These are phyloP conservation scores for Infundibulicybe gibba DNA, from an alignment of 768 basidiomycete species.

Conservation along the genomic window DNA sequence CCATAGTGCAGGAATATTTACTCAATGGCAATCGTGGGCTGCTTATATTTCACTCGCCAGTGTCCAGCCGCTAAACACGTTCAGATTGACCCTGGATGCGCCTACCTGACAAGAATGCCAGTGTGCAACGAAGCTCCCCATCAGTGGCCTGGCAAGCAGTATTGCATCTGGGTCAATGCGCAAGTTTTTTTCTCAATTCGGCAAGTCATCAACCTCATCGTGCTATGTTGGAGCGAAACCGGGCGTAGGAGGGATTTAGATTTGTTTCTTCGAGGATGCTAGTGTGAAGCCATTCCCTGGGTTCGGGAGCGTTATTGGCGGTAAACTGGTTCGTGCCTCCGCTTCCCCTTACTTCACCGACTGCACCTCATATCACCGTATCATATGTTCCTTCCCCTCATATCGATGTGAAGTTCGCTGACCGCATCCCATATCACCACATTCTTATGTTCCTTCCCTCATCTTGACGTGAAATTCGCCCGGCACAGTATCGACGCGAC, in stretches of 20 bases:
- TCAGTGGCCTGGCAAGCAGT: conserved; percentile 87
- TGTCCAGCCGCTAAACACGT: conserved; percentile 1
- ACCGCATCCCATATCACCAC: too few relatives aligned
- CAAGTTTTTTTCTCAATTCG: conserved; percentile 90
- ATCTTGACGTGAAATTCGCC: conserved; percentile 96
- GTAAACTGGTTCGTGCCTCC: conserved; percentile 74
- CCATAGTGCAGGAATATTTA: conserved; percentile 92
- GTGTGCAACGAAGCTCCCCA: conserved; percentile 91
- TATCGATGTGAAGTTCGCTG: too few relatives aligned
- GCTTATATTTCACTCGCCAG: conserved; percentile 5
- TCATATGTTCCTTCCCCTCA: conserved; percentile 23
- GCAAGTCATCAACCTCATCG: conserved; percentile 94
- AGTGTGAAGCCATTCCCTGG: conserved; percentile 86
- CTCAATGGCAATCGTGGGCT: conserved; percentile 91
- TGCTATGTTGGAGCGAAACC: conserved; percentile 99
- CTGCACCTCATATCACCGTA: too few relatives aligned
- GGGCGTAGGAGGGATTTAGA: conserved; percentile 95
- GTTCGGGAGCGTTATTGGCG: conserved; percentile 88
- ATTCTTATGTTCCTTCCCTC: too few relatives aligned
- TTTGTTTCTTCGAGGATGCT: conserved; percentile 94
- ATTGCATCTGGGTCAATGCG: conserved; percentile 95
- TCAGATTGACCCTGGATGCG: conserved; percentile 99
- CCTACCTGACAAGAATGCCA: conserved; percentile 93
- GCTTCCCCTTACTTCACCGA: background rate
- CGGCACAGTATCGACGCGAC: conserved; percentile 82